Evolutionary conservation across 345 rosid genomes (phyloP).

Genomic region (Euphorbia tirucalli): DNA sequence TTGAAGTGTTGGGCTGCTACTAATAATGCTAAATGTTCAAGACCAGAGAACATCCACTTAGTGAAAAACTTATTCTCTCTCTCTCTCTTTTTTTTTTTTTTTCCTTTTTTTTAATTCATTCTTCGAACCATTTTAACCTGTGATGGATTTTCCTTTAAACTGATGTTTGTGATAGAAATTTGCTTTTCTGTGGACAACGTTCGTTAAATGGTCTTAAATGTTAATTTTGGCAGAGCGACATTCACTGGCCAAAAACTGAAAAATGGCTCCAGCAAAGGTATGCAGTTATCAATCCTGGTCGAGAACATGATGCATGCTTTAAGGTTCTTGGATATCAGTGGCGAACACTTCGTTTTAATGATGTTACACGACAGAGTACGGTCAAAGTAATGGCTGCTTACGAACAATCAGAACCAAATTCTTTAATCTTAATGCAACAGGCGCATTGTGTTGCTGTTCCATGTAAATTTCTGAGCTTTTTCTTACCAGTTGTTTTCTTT

Average conservation of each 20-base stretch:
- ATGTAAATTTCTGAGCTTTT: constrained; percentile 38
- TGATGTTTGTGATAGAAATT: background rate
- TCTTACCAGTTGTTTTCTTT: background rate
- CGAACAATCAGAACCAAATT: constrained; percentile 42
- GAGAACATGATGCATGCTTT: constrained; percentile 34
- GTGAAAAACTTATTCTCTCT: no score
- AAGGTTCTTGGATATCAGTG: constrained; percentile 80
- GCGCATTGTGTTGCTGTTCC: constrained; percentile 86
- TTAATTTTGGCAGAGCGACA: constrained; percentile 45
- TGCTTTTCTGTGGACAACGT: background rate
- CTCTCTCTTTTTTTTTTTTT: no score
- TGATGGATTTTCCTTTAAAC: background rate
- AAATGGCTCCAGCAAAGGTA: constrained; percentile 72
- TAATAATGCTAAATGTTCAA: background rate
- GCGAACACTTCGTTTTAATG: constrained; percentile 82
- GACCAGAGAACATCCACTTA: background rate
- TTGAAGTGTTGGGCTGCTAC: no score
- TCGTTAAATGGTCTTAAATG: background rate
- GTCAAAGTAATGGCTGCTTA: constrained; percentile 82
- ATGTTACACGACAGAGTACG: constrained; percentile 78
- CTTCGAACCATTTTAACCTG: background rate
- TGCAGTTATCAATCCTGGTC: constrained; percentile 37
- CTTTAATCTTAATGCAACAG: constrained; percentile 70
- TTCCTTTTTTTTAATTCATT: no score
- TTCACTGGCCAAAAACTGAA: constrained; percentile 65